Evolutionary conservation across 1,284 basidiomycete genomes (phyloP).

Genomic region (Cystobasidiaceae sp.): DNA sequence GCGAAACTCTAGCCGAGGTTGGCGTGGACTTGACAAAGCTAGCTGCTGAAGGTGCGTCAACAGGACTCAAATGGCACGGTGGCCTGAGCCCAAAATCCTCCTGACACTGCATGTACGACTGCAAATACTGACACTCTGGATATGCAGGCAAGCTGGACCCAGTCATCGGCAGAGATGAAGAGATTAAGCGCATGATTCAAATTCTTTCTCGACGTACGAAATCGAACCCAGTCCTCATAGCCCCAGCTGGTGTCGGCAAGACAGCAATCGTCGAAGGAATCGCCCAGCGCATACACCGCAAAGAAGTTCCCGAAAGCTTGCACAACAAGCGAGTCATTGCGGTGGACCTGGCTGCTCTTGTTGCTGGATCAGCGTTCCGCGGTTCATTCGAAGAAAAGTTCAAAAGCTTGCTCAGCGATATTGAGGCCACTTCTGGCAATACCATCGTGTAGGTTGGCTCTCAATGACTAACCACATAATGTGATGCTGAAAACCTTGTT

Average conservation of each 20-base stretch:
- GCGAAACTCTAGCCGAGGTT: conserved; percentile 49
- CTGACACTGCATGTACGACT: no score
- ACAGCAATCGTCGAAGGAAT: conserved; percentile 89
- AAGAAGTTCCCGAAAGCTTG: conserved; percentile 86
- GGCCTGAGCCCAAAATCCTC: no score
- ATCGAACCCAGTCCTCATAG: conserved; percentile 52
- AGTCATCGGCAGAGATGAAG: conserved; percentile 68
- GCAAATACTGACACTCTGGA: no score
- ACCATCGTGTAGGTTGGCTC: conserved; percentile 63
- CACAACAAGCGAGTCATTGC: conserved; percentile 70
- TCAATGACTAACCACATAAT: no score
- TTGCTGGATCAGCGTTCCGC: conserved; percentile 81
- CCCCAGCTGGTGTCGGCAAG: conserved; percentile 63
- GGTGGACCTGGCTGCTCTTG: conserved; percentile 65
- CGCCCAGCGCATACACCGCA: conserved; percentile 78
- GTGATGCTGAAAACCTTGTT: no score
- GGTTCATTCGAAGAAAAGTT: conserved; percentile 91
- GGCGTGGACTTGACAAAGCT: conserved; percentile 78
- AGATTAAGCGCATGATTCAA: conserved; percentile 84
- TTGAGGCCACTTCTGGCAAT: conserved; percentile 66
- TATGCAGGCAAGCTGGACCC: conserved; percentile 69
- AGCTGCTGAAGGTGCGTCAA: conserved; percentile 64
- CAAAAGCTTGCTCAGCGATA: conserved; percentile 76
- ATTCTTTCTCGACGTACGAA: conserved; percentile 49
- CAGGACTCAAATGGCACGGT: no score